Conservation (phyloP, 2,329 filamentous ascomycete species). For the Aureobasidium sp. region DNA sequence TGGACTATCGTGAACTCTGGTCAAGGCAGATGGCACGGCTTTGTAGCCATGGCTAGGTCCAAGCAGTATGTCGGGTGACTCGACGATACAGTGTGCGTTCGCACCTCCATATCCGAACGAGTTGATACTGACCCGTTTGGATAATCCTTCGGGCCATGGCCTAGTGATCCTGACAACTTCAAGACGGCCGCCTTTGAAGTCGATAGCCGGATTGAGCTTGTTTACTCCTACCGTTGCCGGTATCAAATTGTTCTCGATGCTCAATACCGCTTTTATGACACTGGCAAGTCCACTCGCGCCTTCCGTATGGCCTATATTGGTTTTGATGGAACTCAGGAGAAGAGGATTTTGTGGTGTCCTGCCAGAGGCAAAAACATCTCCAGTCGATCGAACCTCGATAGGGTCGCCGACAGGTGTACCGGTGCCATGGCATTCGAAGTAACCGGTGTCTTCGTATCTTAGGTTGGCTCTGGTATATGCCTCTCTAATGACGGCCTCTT, state of each 20-base stretch:
- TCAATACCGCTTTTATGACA: constrained; percentile 28
- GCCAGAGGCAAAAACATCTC: background rate
- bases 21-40: background rate
- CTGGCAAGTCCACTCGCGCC: constrained; percentile 40
- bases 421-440: constrained; percentile 25
- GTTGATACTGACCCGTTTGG: constrained; percentile 18
- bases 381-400: constrained; percentile 22
- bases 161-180: background rate
- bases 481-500: constrained; percentile 30
- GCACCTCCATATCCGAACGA: constrained; percentile 25
- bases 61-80: background rate
- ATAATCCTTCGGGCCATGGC: background rate
- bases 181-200: background rate
- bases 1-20: too few relatives aligned
- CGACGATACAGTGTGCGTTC: constrained; percentile 22
- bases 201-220: background rate
- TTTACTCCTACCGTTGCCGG: constrained; percentile 18
- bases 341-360: background rate
- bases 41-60: too few relatives aligned
- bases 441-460: background rate
- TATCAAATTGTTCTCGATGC: constrained; percentile 23
- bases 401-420: constrained; percentile 25
- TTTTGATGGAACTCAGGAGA: constrained; percentile 27
- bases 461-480: constrained; percentile 34
- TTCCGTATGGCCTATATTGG: constrained; percentile 42